These are phyloP conservation scores for Crucihimalaya himalaica DNA, from an alignment of 345 rosid species.

Conservation along the genomic window DNA sequence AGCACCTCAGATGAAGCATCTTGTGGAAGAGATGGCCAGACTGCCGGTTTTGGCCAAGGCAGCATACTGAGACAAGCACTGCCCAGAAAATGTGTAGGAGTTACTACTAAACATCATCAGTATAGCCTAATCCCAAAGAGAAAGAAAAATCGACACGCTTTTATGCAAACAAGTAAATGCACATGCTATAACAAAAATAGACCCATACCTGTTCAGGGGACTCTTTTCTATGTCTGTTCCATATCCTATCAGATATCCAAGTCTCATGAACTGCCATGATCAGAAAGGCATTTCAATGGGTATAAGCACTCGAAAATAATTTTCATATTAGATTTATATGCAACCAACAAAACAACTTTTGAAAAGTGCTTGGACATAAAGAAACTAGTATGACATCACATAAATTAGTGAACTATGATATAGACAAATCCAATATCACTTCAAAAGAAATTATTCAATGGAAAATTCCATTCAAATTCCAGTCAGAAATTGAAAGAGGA, in stretches of 20 bases:
- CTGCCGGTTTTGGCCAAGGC: conserved; percentile 95
- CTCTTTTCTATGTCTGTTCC: conserved; percentile 90
- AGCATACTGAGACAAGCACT: conserved; percentile 99
- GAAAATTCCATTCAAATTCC: background rate
- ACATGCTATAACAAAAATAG: conserved; percentile 13
- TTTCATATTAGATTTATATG: background rate
- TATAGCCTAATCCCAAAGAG: conserved; percentile 15
- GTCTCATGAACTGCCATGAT: conserved; percentile 89
- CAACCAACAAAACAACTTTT: conserved; percentile 16
- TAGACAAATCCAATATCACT: conserved; percentile 24
- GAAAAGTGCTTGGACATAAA: background rate
- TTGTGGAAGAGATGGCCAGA: conserved; percentile 91
- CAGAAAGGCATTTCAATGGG: conserved; percentile 34
- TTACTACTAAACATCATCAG: conserved; percentile 20
- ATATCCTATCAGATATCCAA: conserved; percentile 88
- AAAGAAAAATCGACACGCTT: background rate
- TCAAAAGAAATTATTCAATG: background rate
- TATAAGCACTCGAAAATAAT: conserved; percentile 6
- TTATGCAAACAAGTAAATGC: conserved; percentile 1
- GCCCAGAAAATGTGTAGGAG: conserved; percentile 42
- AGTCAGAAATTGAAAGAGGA: conserved; percentile 1
- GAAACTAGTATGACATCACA: conserved; percentile 20
- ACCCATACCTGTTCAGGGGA: conserved; percentile 81
- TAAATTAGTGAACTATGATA: conserved; percentile 4
- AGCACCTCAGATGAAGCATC: conserved; percentile 85